Conservation (phyloP, 1,139 yeast species). For the Hyphopichia khmerensis region DNA sequence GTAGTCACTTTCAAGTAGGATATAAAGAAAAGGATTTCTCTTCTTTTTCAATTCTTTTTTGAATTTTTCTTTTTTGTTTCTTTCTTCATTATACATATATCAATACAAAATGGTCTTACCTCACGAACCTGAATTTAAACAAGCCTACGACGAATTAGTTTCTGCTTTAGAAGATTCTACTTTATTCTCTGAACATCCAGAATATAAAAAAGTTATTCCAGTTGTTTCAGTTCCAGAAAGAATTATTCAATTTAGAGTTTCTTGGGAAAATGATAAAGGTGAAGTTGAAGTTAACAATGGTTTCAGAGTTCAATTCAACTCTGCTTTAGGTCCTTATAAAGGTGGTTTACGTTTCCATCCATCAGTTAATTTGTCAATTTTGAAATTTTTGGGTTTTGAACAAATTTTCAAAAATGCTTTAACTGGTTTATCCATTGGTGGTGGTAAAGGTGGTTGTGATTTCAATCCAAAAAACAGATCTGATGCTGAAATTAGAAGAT, state of each 20-base stretch:
- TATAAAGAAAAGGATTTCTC: too few relatives aligned
- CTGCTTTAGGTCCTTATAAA: slow-evolving; percentile 98
- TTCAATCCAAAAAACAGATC: slow-evolving; percentile 95
- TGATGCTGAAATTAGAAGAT: slow-evolving; percentile 92
- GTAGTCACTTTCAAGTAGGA: too few relatives aligned
- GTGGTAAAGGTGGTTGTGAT: slow-evolving; percentile 99
- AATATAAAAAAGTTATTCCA: slow-evolving; percentile 84
- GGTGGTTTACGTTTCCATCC: slow-evolving; percentile 99
- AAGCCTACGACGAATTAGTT: slow-evolving; percentile 93
- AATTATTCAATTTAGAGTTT: slow-evolving; percentile 92
- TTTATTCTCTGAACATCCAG: slow-evolving; percentile 83
- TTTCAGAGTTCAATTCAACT: slow-evolving; percentile 97
- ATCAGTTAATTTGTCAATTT: slow-evolving; percentile 88
- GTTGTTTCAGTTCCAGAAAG: slow-evolving; percentile 96
- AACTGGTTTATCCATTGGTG: slow-evolving; percentile 97
- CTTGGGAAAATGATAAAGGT: slow-evolving; percentile 96
- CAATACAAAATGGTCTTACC: slow-evolving; percentile 48
- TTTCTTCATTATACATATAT: neutral
- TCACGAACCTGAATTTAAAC: slow-evolving; percentile 96
- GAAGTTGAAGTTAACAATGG: slow-evolving; percentile 93
- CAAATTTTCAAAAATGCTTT: slow-evolving; percentile 98
- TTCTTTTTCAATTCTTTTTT: too few relatives aligned
- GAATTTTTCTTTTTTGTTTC: neutral
- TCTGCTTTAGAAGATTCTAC: slow-evolving; percentile 90
- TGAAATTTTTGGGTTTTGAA: slow-evolving; percentile 96